phyloP scores from a whole-genome alignment of 208 protist species.

The Crithidia thermophila region DNA sequence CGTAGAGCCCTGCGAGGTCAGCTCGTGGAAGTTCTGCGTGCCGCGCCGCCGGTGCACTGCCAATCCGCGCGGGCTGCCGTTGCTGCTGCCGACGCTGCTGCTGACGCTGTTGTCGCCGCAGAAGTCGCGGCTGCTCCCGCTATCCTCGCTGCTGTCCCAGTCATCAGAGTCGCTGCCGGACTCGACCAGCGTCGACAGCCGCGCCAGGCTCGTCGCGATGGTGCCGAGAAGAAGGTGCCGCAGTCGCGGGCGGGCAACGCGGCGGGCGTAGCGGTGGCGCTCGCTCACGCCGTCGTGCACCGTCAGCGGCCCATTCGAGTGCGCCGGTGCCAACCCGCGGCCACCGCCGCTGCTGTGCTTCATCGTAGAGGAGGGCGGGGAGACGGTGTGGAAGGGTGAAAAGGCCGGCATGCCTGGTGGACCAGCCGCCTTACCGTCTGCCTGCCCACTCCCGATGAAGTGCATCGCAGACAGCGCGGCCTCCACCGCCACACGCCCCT shows the following conservation, averaged over 20 bases:
- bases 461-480: background rate
- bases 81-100: background rate
- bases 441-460: too few species aligned
- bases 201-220: constrained; percentile 22
- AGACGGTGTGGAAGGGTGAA: too few species aligned
- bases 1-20: background rate
- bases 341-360: too few species aligned
- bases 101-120: background rate
- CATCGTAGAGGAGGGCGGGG: too few species aligned
- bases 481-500: background rate
- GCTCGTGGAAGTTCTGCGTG: constrained; percentile 10
- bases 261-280: background rate
- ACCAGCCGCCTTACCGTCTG: too few species aligned
- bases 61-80: background rate
- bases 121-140: background rate
- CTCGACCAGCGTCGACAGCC: constrained; percentile 14
- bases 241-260: background rate
- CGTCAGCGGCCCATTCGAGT: too few species aligned
- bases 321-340: too few species aligned
- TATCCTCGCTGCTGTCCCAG: constrained; percentile 3
- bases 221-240: constrained; percentile 17
- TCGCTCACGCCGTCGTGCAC: background rate
- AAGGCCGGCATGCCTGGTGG: too few species aligned
- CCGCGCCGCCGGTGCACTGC: too few species aligned
- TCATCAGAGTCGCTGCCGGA: constrained; percentile 11